These are phyloP conservation scores for Calocera viscosa DNA, from an alignment of 768 basidiomycete genomes.

Conservation along the genomic window DNA sequence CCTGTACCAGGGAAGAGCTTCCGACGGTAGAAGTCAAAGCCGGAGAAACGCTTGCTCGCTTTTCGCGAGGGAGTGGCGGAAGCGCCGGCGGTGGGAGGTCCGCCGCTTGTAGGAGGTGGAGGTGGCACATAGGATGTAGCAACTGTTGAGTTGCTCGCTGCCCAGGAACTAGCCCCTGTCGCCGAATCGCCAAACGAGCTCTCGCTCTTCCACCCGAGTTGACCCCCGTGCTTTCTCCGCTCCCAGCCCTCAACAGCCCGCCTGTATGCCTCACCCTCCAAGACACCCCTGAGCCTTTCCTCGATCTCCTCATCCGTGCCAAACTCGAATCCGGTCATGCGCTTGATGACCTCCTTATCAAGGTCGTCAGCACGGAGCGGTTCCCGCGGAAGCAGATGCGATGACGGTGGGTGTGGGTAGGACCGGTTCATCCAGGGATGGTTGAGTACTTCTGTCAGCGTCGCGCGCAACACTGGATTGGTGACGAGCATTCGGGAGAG, in stretches of 20 bases:
- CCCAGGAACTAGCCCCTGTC: conserved; percentile 9
- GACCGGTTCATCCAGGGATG: conserved; percentile 93
- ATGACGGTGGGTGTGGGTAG: conserved; percentile 62
- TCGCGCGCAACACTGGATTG: conserved; percentile 71
- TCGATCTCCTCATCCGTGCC: conserved; percentile 81
- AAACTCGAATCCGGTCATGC: conserved; percentile 96
- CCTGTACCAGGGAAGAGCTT: conserved; percentile 53
- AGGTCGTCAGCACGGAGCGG: conserved; percentile 82
- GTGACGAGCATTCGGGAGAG: conserved; percentile 94
- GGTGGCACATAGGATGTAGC: background rate
- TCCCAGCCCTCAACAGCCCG: conserved; percentile 71
- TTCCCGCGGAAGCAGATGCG: conserved; percentile 78
- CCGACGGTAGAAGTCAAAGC: conserved; percentile 82
- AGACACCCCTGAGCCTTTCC: conserved; percentile 51
- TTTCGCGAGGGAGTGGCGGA: conserved; percentile 45
- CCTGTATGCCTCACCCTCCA: conserved; percentile 65
- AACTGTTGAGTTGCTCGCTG: conserved; percentile 11
- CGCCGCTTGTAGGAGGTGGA: background rate
- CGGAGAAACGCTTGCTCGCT: conserved; percentile 71
- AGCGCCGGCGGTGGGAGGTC: conserved; percentile 11
- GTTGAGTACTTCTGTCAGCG: conserved; percentile 67
- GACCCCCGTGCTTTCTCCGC: conserved; percentile 26
- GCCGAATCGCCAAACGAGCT: conserved; percentile 15
- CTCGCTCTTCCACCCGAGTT: conserved; percentile 13
- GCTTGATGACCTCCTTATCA: conserved; percentile 69